phyloP scores from a whole-genome alignment of 768 basidiomycete genomes.

The Lenzites betulinus region DNA sequence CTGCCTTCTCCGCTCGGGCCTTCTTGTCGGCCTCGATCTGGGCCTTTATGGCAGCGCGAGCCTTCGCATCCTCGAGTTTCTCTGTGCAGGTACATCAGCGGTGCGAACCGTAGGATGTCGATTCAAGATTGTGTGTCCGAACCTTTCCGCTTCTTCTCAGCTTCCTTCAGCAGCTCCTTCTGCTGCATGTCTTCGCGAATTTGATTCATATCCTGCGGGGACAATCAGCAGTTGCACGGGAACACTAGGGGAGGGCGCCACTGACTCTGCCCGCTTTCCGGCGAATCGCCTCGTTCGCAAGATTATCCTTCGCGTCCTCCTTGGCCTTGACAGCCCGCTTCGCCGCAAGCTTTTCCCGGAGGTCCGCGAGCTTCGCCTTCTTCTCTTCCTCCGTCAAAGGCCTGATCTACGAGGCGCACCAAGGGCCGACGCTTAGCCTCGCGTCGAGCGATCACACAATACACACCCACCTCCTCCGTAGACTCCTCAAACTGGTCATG shows the following conservation, averaged over 20 bases:
- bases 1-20: constrained; percentile 83
- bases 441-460: neutral
- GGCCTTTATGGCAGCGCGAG: constrained; percentile 83
- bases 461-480: constrained; percentile 74
- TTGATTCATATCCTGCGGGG: constrained; percentile 63
- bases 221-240: neutral
- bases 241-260: neutral
- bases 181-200: constrained; percentile 75
- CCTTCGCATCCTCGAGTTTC: constrained; percentile 86
- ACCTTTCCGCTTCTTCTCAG: constrained; percentile 81
- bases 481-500: constrained; percentile 97
- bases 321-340: constrained; percentile 76
- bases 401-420: constrained; percentile 61
- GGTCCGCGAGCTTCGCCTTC: constrained; percentile 74
- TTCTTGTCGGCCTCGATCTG: constrained; percentile 96
- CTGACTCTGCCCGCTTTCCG: constrained; percentile 83
- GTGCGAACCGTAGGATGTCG: neutral
- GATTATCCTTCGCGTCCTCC: constrained; percentile 71
- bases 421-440: neutral
- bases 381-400: constrained; percentile 96
- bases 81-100: constrained; percentile 47
- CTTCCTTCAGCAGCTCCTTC: constrained; percentile 84
- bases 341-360: constrained; percentile 75
- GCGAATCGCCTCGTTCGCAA: constrained; percentile 75
- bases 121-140: constrained; percentile 5